Evolutionary conservation across 352 stramenopile genomes (phyloP).

Genomic region (Phytophthora europaea): DNA sequence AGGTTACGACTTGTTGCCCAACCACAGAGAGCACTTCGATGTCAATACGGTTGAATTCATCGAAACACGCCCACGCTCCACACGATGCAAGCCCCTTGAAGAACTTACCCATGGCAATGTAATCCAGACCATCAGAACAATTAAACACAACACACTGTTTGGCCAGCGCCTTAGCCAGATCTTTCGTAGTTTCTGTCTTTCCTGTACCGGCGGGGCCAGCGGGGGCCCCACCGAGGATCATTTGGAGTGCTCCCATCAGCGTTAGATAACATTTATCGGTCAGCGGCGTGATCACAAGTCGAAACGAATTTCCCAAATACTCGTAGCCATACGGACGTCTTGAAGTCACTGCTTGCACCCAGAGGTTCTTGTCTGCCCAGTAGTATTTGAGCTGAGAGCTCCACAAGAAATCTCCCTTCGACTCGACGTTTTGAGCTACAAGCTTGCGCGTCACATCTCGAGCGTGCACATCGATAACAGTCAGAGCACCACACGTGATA

Average conservation of each 20-base stretch:
- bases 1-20: constrained; percentile 93
- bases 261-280: constrained; percentile 98
- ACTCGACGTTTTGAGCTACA: constrained; percentile 89
- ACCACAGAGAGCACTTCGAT: constrained; percentile 92
- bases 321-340: constrained; percentile 95
- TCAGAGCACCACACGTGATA: constrained; percentile 92
- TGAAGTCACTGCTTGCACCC: constrained; percentile 92
- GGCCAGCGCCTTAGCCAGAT: constrained; percentile 94
- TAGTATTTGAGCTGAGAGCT: constrained; percentile 94
- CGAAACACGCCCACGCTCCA: constrained; percentile 93
- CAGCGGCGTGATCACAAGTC: constrained; percentile 96
- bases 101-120: constrained; percentile 96
- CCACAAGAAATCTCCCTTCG: constrained; percentile 91
- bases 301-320: constrained; percentile 97
- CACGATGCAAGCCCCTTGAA: constrained; percentile 95
- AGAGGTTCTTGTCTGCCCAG: constrained; percentile 91
- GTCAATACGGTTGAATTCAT: constrained; percentile 93
- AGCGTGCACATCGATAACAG: constrained; percentile 97
- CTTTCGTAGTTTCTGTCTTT: constrained; percentile 97
- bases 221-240: constrained; percentile 95
- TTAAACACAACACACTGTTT: constrained; percentile 98
- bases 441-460: constrained; percentile 95
- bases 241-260: constrained; percentile 96
- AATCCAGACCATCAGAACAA: constrained; percentile 94
- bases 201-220: constrained; percentile 94